Base-by-base conservation (phyloP, 805 yeast genomes). In the Sungouiella thailandica region DNA sequence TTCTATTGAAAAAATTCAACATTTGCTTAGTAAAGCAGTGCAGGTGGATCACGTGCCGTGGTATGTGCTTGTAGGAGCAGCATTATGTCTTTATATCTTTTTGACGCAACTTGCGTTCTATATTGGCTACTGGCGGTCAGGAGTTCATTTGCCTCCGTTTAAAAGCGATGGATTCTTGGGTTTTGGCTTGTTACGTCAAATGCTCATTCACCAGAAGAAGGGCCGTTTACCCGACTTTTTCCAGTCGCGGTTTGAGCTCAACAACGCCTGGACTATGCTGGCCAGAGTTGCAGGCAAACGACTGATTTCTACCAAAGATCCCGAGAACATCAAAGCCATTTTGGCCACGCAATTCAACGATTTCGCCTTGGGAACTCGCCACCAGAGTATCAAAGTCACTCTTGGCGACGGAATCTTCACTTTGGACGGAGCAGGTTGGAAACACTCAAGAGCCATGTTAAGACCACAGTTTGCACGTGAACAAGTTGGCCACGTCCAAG, bases 331-430 rank as follows among this genome's bases (percentile, higher is more conserved):
- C 36, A 53, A 53, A 50, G 57, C 58, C n/a, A 22, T 52, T 7
- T 47, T 53, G 40, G 56, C 53, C 12, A 53, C 57, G 5, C 56
- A 53, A 27, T 53, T 53, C 30, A 43, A 42, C 25, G 58, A 53
- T 37, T 53, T 49, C 34, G 41, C 47, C 12, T 43, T 53, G 23
- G 58, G 58, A 3, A 39, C 40, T 12, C 52, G 58, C 29, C 52
- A 49, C 32, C 34, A 46, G 22, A 46, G 45, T 24, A 39, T 52
- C 31, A 29, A 29, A 25, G 45, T 55, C 6, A 41, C 47, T 24
- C 40, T 53, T 30, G 58, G 58, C 11, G 56, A 52, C 26, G 58
- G 58, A 2, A 52, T 53, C 26, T 53, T 53, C 37, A 53, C 58
- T 6, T 41, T 53, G 30, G 58, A 53, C 26, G 58, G 58, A 8